phyloP scores from a whole-genome alignment of 305 asterid species.

The Rubia peregrina region DNA sequence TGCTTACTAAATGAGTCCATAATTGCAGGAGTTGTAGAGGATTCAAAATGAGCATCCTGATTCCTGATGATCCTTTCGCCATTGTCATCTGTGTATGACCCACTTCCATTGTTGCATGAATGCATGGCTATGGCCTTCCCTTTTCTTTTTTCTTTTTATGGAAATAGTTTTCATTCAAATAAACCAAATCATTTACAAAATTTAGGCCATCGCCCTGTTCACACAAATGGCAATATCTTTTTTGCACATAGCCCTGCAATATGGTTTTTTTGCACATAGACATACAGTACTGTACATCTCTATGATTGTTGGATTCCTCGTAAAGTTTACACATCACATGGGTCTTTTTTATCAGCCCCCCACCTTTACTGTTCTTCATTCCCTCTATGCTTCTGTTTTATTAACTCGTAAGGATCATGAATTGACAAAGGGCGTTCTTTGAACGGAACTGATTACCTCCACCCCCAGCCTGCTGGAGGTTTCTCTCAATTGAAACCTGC shows the following conservation, averaged over 20 bases:
- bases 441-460: too few relatives aligned
- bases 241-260: neutral
- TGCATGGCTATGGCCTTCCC: neutral
- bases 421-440: neutral
- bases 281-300: too few relatives aligned
- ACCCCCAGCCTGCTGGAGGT: neutral
- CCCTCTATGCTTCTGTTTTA: neutral
- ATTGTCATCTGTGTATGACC: constrained; percentile 21
- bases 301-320: too few relatives aligned
- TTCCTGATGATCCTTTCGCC: constrained; percentile 53
- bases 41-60: constrained; percentile 51
- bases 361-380: neutral
- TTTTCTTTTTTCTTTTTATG: too few relatives aligned
- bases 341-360: neutral
- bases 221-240: neutral
- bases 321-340: neutral
- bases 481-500: neutral
- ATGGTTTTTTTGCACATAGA: neutral
- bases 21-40: constrained; percentile 62
- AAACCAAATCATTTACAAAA: too few relatives aligned
- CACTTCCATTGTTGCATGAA: neutral
- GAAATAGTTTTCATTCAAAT: too few relatives aligned
- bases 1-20: neutral
- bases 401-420: neutral
- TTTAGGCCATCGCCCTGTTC: neutral